A percentile compares a stretch with the other conserved stretches of the same genome.
phyloP scores from a whole-genome alignment of 768 basidiomycete genomes.

The Tulasnella sp. region DNA sequence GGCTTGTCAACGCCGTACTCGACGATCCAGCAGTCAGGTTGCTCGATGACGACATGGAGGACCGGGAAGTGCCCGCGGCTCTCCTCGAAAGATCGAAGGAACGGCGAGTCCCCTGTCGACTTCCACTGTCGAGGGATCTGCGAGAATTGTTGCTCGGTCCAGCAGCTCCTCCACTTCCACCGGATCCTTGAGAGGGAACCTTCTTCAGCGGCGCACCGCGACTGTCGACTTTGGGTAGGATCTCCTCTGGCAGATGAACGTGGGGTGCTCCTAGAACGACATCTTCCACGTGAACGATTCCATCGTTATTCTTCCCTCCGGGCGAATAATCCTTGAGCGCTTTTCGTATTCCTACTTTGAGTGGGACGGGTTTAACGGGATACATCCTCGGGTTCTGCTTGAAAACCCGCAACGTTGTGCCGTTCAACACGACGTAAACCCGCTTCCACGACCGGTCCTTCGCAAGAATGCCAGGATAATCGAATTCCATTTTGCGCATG shows the following conservation, averaged over 20 bases:
- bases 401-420: conserved; percentile 82
- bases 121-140: neutral
- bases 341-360: neutral
- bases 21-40: neutral
- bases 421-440: conserved; percentile 83
- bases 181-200: neutral
- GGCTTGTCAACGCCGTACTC: neutral
- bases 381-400: conserved; percentile 34
- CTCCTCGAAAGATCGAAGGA: neutral
- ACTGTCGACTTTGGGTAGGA: conserved; percentile 4
- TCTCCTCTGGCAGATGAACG: conserved; percentile 36
- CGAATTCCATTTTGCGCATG: conserved; percentile 92
- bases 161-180: neutral
- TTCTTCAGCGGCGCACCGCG: neutral
- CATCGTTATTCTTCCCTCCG: conserved; percentile 14
- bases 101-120: neutral
- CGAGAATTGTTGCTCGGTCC: neutral
- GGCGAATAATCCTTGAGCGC: neutral
- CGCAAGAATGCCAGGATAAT: conserved; percentile 75
- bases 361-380: neutral
- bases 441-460: conserved; percentile 89
- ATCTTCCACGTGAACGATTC: conserved; percentile 30
- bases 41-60: conserved; percentile 18
- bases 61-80: neutral
- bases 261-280: conserved; percentile 35